Evolutionary conservation across 2,329 filamentous ascomycete species (phyloP).

Genomic region (Periconia digitata): DNA sequence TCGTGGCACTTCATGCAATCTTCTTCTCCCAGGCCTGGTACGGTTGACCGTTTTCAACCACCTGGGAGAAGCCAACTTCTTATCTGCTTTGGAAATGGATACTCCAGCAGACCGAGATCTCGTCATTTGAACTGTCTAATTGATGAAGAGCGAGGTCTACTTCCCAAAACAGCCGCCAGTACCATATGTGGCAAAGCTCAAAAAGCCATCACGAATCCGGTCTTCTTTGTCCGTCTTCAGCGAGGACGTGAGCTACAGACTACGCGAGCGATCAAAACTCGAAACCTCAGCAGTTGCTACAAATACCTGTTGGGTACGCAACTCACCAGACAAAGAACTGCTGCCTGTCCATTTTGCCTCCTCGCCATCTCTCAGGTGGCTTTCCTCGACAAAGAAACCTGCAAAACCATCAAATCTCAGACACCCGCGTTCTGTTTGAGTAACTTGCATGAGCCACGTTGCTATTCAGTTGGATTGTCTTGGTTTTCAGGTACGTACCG

Average conservation of each 20-base stretch:
- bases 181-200: conserved; percentile 34
- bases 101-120: conserved; percentile 20
- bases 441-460: conserved; percentile 17
- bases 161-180: conserved; percentile 39
- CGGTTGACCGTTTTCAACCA: conserved; percentile 35
- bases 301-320: conserved; percentile 41
- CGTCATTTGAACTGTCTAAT: conserved; percentile 23
- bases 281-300: conserved; percentile 36
- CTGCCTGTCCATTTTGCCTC: conserved; percentile 35
- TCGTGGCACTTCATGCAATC: conserved; percentile 26
- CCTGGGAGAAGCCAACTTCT: conserved; percentile 21
- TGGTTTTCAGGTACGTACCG: conserved; percentile 23
- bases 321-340: conserved; percentile 39
- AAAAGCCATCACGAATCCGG: conserved; percentile 40
- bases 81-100: conserved; percentile 27
- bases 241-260: conserved; percentile 31
- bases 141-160: conserved; percentile 17
- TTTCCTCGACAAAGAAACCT: conserved; percentile 36
- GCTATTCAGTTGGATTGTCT: conserved; percentile 31
- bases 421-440: conserved; percentile 34
- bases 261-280: conserved; percentile 39
- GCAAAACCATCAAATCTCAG: conserved; percentile 36
- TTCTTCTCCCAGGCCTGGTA: conserved; percentile 23
- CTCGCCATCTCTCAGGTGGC: conserved; percentile 27
- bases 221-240: conserved; percentile 46